Evolutionary conservation across 495 filamentous ascomycete genomes (phyloP), one percentile per base, ranked within the genome.

Genomic region (Delitschia confertaspora): DNA sequence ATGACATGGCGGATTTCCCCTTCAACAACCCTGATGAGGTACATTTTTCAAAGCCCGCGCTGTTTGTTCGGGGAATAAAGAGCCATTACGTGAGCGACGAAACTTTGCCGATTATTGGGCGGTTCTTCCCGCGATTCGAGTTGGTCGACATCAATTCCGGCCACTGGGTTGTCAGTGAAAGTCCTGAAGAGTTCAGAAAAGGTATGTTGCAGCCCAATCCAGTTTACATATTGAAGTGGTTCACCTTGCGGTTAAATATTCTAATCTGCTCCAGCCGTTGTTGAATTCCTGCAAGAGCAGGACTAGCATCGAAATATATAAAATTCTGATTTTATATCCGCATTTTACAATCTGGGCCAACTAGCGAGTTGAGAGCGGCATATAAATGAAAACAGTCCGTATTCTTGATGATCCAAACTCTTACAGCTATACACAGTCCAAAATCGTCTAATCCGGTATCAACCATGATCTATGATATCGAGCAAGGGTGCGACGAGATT

Each of bases 131-230:
- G 20, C 67, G 72, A 29, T 91, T 95, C 44, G 62, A 74, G 55
- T 58, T 95, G 23, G 75, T 70, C 10, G 88, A 95, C 66, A 74
- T 95, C 24, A 84, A 95, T 14, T 74, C 81, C 4, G 91, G 91
- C 0, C 91, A 98, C 59, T 96, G 91, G 91, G 68, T 98, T 0
- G 89, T 93, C 51, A 85, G 84, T 7, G 89, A 96, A 69, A 84
- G 88, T 44, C 91, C 91, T 0, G 82, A 91, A 59, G 80, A 68
- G 2, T 98, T 98, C 58, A 72, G 82, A 57, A 67, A 76, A 69
- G 82, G 86, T 93, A 62, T 62, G 76, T 62, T 8, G 4, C 29
- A 8, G 6, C 40, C 41, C 2, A 20, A 27, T 16, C 20, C 23
- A n/a, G n/a, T 11, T 33, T 11, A 33, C 23, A 20, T 18, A n/a